These are phyloP conservation scores for Suaeda aralocaspica DNA, from an alignment of 148 eudicot species.

Conservation along the genomic window DNA sequence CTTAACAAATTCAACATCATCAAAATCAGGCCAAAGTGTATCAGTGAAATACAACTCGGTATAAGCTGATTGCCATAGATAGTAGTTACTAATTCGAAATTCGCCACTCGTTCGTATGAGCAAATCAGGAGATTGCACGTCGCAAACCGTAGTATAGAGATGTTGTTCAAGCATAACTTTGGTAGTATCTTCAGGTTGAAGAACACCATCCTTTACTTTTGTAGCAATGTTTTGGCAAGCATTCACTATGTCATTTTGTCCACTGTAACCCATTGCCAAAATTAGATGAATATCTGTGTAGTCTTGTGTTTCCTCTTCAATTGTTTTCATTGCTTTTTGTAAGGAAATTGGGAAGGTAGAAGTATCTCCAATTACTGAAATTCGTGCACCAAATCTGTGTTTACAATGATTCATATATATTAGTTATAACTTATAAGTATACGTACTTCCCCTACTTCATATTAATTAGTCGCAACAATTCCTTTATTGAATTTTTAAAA, in stretches of 20 bases:
- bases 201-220: constrained; percentile 34
- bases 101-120: constrained; percentile 45
- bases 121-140: constrained; percentile 35
- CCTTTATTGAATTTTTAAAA: too few relatives aligned
- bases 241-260: constrained; percentile 35
- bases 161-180: constrained; percentile 29
- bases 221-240: constrained; percentile 33
- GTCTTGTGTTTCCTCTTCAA: constrained; percentile 28
- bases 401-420: not conserved
- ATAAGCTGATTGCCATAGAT: constrained; percentile 46
- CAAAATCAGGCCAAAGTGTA: constrained; percentile 34
- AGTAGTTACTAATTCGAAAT: constrained; percentile 32
- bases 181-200: constrained; percentile 28
- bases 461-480: too few relatives aligned
- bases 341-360: constrained; percentile 24
- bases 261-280: constrained; percentile 26
- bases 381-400: constrained; percentile 20
- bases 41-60: constrained; percentile 32
- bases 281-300: constrained; percentile 10
- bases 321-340: constrained; percentile 6
- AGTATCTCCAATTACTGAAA: constrained; percentile 34
- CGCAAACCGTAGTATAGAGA: constrained; percentile 30
- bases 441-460: too few relatives aligned
- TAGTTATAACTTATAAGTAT: too few relatives aligned
- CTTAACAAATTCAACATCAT: constrained; percentile 24